These are phyloP conservation scores for barley (Hordeum vulgare) DNA, from an alignment of 176 grass and related monocot genomes.

Conservation along the genomic window DNA sequence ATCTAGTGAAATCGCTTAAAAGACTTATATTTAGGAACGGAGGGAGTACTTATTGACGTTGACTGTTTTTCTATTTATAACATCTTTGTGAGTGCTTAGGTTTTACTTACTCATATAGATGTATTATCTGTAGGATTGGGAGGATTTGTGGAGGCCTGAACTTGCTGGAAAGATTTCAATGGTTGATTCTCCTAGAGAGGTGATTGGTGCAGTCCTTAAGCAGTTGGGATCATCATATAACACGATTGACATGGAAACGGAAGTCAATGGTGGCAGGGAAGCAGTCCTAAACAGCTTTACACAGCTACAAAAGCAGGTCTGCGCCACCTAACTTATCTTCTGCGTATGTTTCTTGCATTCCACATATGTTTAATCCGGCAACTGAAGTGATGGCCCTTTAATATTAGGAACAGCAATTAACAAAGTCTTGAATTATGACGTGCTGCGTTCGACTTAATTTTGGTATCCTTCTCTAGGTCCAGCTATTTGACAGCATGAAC, in stretches of 20 bases:
- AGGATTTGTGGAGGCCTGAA: slow-evolving; percentile 89
- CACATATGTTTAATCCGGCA: not conserved
- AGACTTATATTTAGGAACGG: no score
- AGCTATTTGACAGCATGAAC: slow-evolving; percentile 74
- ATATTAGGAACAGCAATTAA: not conserved
- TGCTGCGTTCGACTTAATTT: not conserved
- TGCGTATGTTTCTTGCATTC: not conserved
- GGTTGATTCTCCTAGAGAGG: slow-evolving; percentile 86
- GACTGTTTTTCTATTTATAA: not conserved
- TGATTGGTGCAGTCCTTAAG: slow-evolving; percentile 89
- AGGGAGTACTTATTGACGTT: not conserved
- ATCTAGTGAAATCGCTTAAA: no score
- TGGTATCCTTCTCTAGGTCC: slow-evolving; percentile 40
- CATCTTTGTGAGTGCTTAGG: not conserved
- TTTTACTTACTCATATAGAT: slow-evolving; percentile 7
- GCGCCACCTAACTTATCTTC: not conserved
- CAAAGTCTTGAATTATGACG: not conserved
- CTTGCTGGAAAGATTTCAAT: slow-evolving; percentile 83
- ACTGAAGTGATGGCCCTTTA: not conserved
- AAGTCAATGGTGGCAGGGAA: slow-evolving; percentile 69
- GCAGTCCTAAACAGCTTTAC: slow-evolving; percentile 52
- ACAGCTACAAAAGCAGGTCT: slow-evolving; percentile 71
- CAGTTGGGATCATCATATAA: slow-evolving; percentile 84
- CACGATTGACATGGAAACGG: slow-evolving; percentile 53
- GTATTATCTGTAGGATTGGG: slow-evolving; percentile 59